Evolutionary conservation across 2,329 filamentous ascomycete species (phyloP).

Genomic region (Penicillium thymicola): DNA sequence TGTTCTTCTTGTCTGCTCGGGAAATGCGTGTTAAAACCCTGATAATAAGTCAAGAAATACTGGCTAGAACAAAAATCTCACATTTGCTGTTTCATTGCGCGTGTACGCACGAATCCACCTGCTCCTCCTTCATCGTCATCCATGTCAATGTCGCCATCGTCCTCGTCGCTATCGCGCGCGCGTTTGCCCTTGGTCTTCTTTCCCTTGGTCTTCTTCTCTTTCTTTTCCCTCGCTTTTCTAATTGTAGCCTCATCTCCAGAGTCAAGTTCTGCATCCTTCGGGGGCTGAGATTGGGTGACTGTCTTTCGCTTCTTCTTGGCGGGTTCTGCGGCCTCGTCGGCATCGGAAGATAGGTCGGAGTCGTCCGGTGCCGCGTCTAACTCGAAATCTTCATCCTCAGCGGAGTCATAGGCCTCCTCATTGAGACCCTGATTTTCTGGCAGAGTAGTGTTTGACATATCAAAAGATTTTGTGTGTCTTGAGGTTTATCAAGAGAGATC

Average conservation of each 20-base stretch:
- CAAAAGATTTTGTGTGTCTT: neutral
- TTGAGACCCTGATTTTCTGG: constrained; percentile 26
- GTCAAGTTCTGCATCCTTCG: constrained; percentile 45
- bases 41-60: neutral
- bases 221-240: constrained; percentile 44
- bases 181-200: constrained; percentile 30
- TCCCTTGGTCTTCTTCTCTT: constrained; percentile 39
- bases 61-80: constrained; percentile 23
- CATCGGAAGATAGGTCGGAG: constrained; percentile 33
- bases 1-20: constrained; percentile 45
- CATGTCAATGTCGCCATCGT: constrained; percentile 39
- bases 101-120: constrained; percentile 53
- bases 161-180: constrained; percentile 27
- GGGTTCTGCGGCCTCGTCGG: constrained; percentile 31
- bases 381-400: constrained; percentile 40
- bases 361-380: constrained; percentile 35
- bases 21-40: constrained; percentile 3
- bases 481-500: neutral
- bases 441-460: constrained; percentile 16
- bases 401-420: constrained; percentile 38
- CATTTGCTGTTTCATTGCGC: constrained; percentile 51
- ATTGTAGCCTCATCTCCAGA: constrained; percentile 59
- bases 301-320: constrained; percentile 41
- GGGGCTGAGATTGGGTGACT: constrained; percentile 21
- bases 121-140: constrained; percentile 45